Evolutionary conservation across 2,329 filamentous ascomycete genomes (phyloP).

Genomic region (Pestalotiopsis sp.): DNA sequence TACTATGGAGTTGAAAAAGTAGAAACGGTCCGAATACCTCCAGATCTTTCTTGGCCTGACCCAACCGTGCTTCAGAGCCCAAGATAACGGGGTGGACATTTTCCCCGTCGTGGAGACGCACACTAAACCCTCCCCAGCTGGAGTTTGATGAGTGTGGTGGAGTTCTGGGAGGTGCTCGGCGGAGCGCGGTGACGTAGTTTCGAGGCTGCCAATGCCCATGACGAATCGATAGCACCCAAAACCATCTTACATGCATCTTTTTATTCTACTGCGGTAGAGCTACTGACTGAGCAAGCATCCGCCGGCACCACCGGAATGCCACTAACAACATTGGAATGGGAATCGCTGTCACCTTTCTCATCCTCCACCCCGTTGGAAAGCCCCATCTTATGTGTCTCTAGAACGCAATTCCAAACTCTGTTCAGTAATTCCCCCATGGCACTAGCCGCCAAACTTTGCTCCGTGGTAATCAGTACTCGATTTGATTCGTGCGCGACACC

Average conservation of each 20-base stretch:
- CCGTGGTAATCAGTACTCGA: background rate
- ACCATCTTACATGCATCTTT: too few species aligned
- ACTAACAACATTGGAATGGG: background rate
- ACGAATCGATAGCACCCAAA: background rate
- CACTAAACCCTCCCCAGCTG: background rate
- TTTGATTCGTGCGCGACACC: background rate
- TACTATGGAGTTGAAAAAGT: background rate
- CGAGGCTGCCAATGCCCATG: background rate
- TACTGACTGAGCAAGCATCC: background rate
- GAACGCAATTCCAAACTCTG: background rate
- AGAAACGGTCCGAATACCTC: background rate
- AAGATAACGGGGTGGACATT: background rate
- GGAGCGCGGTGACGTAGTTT: background rate
- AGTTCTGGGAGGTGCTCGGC: background rate
- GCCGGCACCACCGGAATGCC: background rate
- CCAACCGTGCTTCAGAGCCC: background rate
- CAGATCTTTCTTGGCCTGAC: background rate
- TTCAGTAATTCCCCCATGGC: background rate
- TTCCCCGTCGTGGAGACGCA: background rate
- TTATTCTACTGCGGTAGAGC: too few species aligned
- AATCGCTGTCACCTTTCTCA: background rate
- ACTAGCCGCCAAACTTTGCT: background rate
- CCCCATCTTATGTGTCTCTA: background rate
- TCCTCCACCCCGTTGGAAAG: too few species aligned
- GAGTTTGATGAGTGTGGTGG: background rate